Conservation (phyloP, 805 yeast genomes). For the Zygosaccharomyces gambellarensis region DNA sequence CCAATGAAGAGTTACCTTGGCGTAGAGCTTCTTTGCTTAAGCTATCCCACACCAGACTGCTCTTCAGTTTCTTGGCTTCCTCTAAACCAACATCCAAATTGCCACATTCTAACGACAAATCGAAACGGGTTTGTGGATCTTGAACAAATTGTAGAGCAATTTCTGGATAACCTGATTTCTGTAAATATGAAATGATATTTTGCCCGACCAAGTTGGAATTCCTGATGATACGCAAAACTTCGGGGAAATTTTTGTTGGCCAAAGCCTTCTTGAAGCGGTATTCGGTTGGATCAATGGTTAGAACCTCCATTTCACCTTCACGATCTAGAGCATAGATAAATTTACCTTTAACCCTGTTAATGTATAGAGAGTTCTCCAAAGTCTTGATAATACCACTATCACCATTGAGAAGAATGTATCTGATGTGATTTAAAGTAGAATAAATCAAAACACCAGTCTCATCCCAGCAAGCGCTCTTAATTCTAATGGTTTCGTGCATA, state of each 20-base stretch:
- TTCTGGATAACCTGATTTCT: conserved; percentile 94
- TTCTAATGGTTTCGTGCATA: conserved; percentile 93
- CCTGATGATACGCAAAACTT: conserved; percentile 83
- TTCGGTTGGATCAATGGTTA: conserved; percentile 91
- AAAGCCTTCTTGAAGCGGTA: conserved; percentile 92
- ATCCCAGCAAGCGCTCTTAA: conserved; percentile 97
- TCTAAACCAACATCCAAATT: conserved; percentile 79
- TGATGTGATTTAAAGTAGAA: conserved; percentile 92
- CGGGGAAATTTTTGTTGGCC: conserved; percentile 83
- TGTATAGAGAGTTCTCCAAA: conserved; percentile 79
- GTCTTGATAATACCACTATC: conserved; percentile 94
- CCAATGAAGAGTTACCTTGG: conserved; percentile 84
- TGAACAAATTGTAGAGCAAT: conserved; percentile 95
- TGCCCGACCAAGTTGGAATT: conserved; percentile 93
- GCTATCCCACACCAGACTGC: conserved; percentile 67
- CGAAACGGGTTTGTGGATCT: conserved; percentile 94
- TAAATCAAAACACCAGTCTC: conserved; percentile 86
- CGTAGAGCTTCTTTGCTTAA: conserved; percentile 79
- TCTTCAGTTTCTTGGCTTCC: conserved; percentile 77
- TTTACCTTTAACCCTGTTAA: conserved; percentile 64
- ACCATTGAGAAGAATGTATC: conserved; percentile 88
- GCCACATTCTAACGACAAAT: conserved; percentile 90
- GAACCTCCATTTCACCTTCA: conserved; percentile 72
- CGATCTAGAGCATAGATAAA: conserved; percentile 79
- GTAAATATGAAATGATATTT: conserved; percentile 90